A percentile compares a stretch with the other conserved stretches of the same genome.
These are phyloP conservation scores for Didymella pomorum DNA, from an alignment of 2,329 filamentous ascomycete genomes.

Conservation along the genomic window DNA sequence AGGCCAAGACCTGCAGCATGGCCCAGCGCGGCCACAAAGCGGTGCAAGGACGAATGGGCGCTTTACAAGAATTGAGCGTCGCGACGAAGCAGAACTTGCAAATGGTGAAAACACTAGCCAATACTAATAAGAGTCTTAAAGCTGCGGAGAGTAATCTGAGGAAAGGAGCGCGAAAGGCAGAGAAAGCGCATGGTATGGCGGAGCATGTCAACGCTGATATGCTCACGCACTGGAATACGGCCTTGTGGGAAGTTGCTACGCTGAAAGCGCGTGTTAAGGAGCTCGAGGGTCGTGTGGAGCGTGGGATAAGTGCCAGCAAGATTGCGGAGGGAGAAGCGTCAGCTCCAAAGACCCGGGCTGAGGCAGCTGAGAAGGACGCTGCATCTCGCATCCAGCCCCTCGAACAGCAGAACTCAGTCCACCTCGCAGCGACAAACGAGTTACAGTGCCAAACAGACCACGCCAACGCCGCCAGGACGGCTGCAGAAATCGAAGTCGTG, in stretches of 20 bases:
- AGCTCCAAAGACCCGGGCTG: not conserved
- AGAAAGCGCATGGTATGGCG: not conserved
- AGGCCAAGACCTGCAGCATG: not conserved
- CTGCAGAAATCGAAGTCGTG: too few relatives aligned
- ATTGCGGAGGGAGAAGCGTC: not conserved
- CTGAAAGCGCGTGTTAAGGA: not conserved
- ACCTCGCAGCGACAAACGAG: not conserved
- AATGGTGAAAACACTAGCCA: not conserved
- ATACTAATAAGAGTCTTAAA: too few relatives aligned
- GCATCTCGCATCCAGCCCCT: not conserved
- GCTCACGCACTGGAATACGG: not conserved
- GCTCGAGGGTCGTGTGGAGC: not conserved
- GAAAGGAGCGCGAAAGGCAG: not conserved
- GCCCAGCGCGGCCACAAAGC: not conserved
- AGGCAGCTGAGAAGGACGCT: not conserved
- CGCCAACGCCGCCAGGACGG: not conserved
- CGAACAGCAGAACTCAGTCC: not conserved
- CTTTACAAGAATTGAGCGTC: not conserved
- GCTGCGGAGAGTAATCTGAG: too few relatives aligned
- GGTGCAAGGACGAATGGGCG: not conserved
- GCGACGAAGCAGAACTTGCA: not conserved
- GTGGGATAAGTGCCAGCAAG: too few relatives aligned
- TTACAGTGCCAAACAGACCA: not conserved
- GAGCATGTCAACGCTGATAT: not conserved
- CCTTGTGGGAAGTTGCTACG: not conserved